Evolutionary conservation across 768 basidiomycete genomes (phyloP), one percentile per base, ranked within the genome.

Genomic region (Terana coerulea): DNA sequence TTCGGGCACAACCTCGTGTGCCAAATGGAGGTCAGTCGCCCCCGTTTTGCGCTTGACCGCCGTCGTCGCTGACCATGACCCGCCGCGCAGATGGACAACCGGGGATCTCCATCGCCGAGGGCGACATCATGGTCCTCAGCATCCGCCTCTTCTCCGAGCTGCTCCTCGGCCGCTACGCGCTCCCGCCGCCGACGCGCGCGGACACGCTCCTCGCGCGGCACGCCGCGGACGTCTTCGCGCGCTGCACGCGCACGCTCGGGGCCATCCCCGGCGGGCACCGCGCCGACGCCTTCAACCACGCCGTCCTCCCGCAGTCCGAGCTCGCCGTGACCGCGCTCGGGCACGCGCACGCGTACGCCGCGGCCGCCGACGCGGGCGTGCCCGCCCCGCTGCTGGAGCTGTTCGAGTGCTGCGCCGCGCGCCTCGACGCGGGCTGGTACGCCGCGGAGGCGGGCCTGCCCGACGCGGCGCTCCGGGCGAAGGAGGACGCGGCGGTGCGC

Each of bases 71-170:
- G 5, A 10, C 8, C 45, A 46, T 33, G n/a, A 7, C 29, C 19
- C 22, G 5, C 19, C 11, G 9, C 22, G 21, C 14, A 51, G 52
- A 25, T 42, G 44, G 49, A 58, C 43, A 43, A 22, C 29, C 34
- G 49, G n/a, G 52, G 56, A 29, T 49, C 31, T 42, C 57, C 21
- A 63, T 66, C 24, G 49, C 52, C 3, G 60, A 64, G 33, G 61
- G 61, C 33, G 62, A 64, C 43, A 47, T 59, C 17, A 57, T 66
- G 6, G 56, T 45, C 1, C 39, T 63, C 21, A 53, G 52, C 48
- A 61, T 64, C 44, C 56, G 57, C 14, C 58, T 64, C 15, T 56
- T 51, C 43, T 31, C 45, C 10, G 55, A 62, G 49, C 52, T 64
- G 31, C 47, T 60, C 36, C 54, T 44, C 22, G 33, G 33, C 14